Conservation (phyloP, 306 rosid genomes). For the Acacia confusa region DNA sequence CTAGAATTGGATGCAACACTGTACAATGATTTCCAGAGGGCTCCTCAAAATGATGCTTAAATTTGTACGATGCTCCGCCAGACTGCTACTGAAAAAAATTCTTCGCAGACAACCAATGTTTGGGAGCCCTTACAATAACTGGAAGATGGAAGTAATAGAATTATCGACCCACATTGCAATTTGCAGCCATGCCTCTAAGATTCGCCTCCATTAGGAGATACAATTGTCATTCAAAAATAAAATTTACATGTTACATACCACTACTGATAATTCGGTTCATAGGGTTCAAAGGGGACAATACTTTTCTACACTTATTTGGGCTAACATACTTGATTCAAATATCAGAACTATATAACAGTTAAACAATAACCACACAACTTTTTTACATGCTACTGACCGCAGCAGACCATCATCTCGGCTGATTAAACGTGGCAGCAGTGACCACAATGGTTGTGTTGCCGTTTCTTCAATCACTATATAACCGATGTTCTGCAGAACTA, state of each 20-base stretch:
- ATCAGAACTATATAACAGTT: constrained; percentile 15
- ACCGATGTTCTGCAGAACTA: constrained; percentile 16
- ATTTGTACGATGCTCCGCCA: not conserved
- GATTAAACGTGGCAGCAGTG: constrained; percentile 19
- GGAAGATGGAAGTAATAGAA: not conserved
- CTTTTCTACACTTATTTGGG: constrained; percentile 27
- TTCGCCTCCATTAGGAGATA: not conserved
- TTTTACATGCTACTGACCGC: constrained; percentile 32
- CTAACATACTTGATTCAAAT: not conserved
- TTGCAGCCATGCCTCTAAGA: not conserved
- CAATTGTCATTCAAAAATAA: not conserved
- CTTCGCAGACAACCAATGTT: not conserved
- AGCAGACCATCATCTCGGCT: constrained; percentile 26
- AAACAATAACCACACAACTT: constrained; percentile 6
- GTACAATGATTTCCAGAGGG: not conserved
- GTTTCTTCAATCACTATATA: constrained; percentile 17
- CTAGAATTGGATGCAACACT: not conserved
- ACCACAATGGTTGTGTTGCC: constrained; percentile 2
- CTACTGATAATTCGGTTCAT: constrained; percentile 6
- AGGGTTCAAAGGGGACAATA: not conserved
- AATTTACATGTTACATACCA: constrained; percentile 2
- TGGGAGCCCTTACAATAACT: not conserved
- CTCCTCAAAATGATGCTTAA: not conserved
- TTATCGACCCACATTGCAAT: not conserved
- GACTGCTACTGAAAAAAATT: not conserved